Percentiles rank a stretch among this genome's conserved stretches.
Conservation (phyloP, 768 basidiomycete genomes). For the Kwoniella europaea region DNA sequence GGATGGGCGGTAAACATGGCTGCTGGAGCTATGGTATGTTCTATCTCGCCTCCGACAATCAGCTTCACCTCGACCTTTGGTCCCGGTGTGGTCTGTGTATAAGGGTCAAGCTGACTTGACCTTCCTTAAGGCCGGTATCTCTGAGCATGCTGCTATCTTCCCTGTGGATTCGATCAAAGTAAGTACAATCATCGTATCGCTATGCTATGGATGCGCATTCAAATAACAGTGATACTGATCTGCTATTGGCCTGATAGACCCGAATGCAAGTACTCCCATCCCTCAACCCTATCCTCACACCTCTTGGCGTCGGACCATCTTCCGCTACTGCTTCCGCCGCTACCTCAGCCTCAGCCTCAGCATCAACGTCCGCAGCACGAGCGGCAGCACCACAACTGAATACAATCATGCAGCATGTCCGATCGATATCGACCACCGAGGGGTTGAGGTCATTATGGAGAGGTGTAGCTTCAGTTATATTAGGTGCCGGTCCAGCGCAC, state of each 20-base stretch:
- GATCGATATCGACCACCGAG: slow-evolving; percentile 83
- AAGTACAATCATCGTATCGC: slow-evolving; percentile 46
- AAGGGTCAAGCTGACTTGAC: background rate
- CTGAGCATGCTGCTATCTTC: slow-evolving; percentile 98
- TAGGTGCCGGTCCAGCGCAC: slow-evolving; percentile 97
- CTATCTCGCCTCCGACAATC: background rate
- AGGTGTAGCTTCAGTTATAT: slow-evolving; percentile 91
- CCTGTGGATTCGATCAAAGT: slow-evolving; percentile 99
- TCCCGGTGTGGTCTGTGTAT: background rate
- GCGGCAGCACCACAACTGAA: slow-evolving; percentile 32
- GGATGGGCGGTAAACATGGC: slow-evolving; percentile 92
- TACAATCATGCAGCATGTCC: slow-evolving; percentile 54
- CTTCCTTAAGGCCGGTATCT: slow-evolving; percentile 84
- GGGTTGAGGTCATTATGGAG: slow-evolving; percentile 90
- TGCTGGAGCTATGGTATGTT: slow-evolving; percentile 88
- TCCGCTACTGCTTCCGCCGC: slow-evolving; percentile 11
- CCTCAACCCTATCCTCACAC: slow-evolving; percentile 42
- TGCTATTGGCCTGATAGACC: slow-evolving; percentile 65
- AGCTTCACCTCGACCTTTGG: background rate
- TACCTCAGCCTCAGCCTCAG: slow-evolving; percentile 5
- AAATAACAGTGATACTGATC: slow-evolving; percentile 2
- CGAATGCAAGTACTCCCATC: slow-evolving; percentile 85
- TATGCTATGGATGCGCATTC: background rate
- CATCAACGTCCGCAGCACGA: slow-evolving; percentile 22
- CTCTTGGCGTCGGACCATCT: slow-evolving; percentile 11